Conservation (phyloP, 805 yeast species). For the Candida maltosa region DNA sequence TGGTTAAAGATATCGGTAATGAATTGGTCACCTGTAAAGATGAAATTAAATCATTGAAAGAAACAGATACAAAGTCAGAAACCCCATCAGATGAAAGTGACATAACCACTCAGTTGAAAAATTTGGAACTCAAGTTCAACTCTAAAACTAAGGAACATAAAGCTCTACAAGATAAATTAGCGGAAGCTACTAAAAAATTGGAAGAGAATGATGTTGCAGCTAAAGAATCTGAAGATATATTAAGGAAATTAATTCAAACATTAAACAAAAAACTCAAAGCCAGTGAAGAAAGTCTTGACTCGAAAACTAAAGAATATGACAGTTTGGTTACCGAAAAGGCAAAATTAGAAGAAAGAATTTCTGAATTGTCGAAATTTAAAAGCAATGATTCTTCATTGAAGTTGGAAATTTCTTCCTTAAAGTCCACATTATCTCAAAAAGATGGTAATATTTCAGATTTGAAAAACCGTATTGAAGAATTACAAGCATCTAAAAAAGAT, state of each 20-base stretch:
- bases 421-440: constrained; percentile 43
- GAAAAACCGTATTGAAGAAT: constrained; percentile 29
- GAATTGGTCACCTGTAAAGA: constrained; percentile 74
- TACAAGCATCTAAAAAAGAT: constrained; percentile 37
- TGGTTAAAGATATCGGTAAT: constrained; percentile 73
- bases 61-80: background rate
- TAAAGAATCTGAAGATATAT: constrained; percentile 2
- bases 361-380: constrained; percentile 26
- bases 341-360: constrained; percentile 30
- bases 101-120: background rate
- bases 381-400: constrained; percentile 44
- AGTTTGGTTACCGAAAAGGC: constrained; percentile 32
- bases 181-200: constrained; percentile 10
- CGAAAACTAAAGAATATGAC: constrained; percentile 23
- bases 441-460: constrained; percentile 39
- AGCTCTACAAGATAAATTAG: constrained; percentile 1
- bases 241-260: constrained; percentile 4
- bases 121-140: constrained; percentile 2
- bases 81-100: background rate
- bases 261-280: constrained; percentile 8
- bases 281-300: constrained; percentile 12
- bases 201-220: constrained; percentile 1
- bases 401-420: constrained; percentile 45
- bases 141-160: constrained; percentile 5
- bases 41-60: constrained; percentile 37